Evolutionary conservation across 345 rosid genomes (phyloP).

Genomic region (Melastoma malabathricum): DNA sequence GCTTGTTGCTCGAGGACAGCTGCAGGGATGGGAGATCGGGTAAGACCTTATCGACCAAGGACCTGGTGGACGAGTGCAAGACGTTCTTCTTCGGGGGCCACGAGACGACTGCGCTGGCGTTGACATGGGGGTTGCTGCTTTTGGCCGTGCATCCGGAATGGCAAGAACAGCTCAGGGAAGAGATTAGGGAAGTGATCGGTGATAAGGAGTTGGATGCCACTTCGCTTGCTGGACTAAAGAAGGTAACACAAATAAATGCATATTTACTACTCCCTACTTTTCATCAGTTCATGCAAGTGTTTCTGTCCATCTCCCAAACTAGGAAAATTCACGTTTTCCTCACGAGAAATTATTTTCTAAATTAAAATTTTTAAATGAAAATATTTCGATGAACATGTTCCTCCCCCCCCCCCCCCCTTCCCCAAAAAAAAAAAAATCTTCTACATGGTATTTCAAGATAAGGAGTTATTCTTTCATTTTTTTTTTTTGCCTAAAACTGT

Average conservation of each 20-base stretch:
- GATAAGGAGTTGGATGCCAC: constrained; percentile 44
- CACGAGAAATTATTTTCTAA: too few species aligned
- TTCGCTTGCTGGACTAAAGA: constrained; percentile 62
- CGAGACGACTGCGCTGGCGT: constrained; percentile 79
- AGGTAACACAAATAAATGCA: constrained; percentile 32
- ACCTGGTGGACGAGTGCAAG: constrained; percentile 84
- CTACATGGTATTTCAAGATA: too few species aligned
- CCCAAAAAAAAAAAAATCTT: too few species aligned
- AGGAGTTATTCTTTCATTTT: too few species aligned
- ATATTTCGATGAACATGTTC: too few species aligned
- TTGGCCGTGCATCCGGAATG: constrained; percentile 65
- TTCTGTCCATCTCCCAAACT: too few species aligned
- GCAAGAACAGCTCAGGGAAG: constrained; percentile 66
- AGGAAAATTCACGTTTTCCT: too few species aligned
- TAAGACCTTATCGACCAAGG: constrained; percentile 38
- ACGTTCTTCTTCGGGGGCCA: constrained; percentile 95
- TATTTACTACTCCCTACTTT: neutral
- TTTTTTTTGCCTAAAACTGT: too few species aligned
- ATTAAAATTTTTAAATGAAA: too few species aligned
- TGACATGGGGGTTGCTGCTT: constrained; percentile 79
- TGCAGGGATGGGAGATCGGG: constrained; percentile 18
- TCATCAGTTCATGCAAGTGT: neutral
- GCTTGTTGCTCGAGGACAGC: constrained; percentile 32
- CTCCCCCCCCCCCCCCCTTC: too few species aligned
- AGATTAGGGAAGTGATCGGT: constrained; percentile 53